Conservation (phyloP, 2,329 filamentous ascomycete genomes). For the Clonostachys rhizophaga region DNA sequence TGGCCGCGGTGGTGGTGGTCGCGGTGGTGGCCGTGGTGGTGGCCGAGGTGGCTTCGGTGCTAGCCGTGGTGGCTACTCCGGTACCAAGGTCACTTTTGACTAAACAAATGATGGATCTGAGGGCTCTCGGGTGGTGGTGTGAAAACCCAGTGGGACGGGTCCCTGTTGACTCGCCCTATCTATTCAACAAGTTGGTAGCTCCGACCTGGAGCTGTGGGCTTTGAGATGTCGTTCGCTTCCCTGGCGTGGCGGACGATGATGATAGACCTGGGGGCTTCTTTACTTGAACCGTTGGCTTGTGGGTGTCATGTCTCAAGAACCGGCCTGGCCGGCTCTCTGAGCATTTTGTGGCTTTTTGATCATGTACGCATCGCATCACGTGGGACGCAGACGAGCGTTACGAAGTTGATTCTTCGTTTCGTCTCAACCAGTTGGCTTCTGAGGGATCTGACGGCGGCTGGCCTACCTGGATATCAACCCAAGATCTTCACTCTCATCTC, state of each 20-base stretch:
- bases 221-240: conserved; percentile 40
- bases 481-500: too few relatives aligned
- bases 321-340: too few relatives aligned
- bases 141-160: conserved; percentile 34
- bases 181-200: conserved; percentile 17
- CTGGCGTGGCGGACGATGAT: conserved; percentile 29
- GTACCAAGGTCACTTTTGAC: conserved; percentile 73
- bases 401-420: not conserved
- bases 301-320: conserved; percentile 6
- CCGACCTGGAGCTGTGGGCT: conserved; percentile 37
- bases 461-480: too few relatives aligned
- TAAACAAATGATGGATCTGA: conserved; percentile 34
- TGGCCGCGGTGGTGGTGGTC: conserved; percentile 42
- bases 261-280: conserved; percentile 52
- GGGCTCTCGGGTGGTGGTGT: conserved; percentile 20
- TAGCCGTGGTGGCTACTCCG: conserved; percentile 45
- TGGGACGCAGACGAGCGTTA: too few relatives aligned
- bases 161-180: conserved; percentile 25
- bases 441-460: conserved; percentile 5
- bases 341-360: conserved; percentile 23
- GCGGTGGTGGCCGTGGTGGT: conserved; percentile 38
- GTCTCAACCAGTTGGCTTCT: conserved; percentile 5
- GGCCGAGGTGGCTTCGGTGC: conserved; percentile 50
- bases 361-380: not conserved
- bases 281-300: conserved; percentile 31